phyloP scores from a whole-genome alignment of 257 asterid genomes.

The Solanum paucissectum region DNA sequence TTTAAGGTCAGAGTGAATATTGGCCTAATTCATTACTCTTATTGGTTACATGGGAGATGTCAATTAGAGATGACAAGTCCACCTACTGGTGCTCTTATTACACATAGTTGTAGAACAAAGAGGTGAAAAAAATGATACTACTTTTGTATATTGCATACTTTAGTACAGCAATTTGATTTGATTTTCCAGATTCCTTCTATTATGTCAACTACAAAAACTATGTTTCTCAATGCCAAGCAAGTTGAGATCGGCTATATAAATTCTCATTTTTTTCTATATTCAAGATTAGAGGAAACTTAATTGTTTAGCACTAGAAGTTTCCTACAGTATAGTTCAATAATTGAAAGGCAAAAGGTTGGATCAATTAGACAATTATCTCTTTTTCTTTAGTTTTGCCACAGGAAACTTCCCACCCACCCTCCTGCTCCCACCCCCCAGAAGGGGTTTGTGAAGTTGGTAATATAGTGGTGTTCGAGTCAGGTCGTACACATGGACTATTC shows the following conservation, averaged over 20 bases:
- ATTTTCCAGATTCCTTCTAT: background rate
- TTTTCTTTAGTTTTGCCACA: background rate
- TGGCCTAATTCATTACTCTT: slow-evolving; percentile 55
- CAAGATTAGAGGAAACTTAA: background rate
- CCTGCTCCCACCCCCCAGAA: background rate
- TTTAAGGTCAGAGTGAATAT: slow-evolving; percentile 46
- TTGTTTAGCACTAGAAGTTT: background rate
- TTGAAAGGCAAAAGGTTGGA: background rate
- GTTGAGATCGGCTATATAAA: background rate
- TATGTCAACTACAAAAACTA: background rate
- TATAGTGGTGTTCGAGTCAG: background rate
- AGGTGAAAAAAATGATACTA: slow-evolving; percentile 13
- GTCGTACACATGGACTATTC: background rate
- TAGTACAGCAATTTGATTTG: background rate
- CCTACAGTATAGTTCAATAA: background rate
- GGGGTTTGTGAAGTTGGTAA: background rate
- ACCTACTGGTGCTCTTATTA: slow-evolving; percentile 48
- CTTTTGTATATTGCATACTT: background rate
- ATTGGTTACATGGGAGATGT: slow-evolving; percentile 64
- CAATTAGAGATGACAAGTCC: slow-evolving; percentile 78
- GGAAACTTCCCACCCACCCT: background rate
- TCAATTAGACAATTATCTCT: background rate
- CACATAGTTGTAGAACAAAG: slow-evolving; percentile 63
- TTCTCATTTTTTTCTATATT: background rate
- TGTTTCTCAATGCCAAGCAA: background rate